Percentiles rank a stretch among this genome's conserved stretches.
phyloP scores from a whole-genome alignment of 78 protist genomes.

The Cavenderia fasciculata region DNA sequence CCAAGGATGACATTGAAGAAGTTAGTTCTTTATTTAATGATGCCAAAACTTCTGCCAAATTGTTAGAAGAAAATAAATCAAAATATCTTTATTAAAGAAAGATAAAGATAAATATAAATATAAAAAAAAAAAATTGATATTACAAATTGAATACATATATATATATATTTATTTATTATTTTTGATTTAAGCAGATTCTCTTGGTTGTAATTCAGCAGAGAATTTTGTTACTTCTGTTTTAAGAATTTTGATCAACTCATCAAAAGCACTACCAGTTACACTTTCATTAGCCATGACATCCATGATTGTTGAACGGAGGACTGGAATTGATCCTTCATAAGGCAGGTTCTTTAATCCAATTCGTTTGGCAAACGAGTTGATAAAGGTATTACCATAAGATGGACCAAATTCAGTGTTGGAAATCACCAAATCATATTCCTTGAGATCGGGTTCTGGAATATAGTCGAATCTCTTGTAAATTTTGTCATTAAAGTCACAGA shows the following conservation, averaged over 20 bases:
- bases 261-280: not conserved
- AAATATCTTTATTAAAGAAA: slow-evolving; percentile 77
- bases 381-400: slow-evolving; percentile 4
- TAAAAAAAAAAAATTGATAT: too few species aligned
- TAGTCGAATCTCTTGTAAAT: slow-evolving; percentile 39
- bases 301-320: slow-evolving; percentile 51
- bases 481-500: not conserved
- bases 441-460: slow-evolving; percentile 1
- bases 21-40: slow-evolving; percentile 94
- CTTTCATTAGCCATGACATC: slow-evolving; percentile 34
- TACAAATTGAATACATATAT: too few species aligned
- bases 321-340: not conserved
- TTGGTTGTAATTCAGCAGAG: not conserved
- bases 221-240: not conserved
- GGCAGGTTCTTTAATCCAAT: slow-evolving; percentile 26
- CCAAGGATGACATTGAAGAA: slow-evolving; percentile 92
- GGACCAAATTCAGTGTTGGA: slow-evolving; percentile 33
- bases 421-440: slow-evolving; percentile 15
- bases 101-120: too few species aligned
- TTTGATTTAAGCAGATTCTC: slow-evolving; percentile 7
- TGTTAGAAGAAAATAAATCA: slow-evolving; percentile 79
- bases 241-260: not conserved
- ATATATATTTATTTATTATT: too few species aligned
- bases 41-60: slow-evolving; percentile 97
- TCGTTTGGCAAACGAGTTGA: not conserved